Conservation (phyloP, 768 basidiomycete genomes). For the Clitopilus passeckerianus region DNA sequence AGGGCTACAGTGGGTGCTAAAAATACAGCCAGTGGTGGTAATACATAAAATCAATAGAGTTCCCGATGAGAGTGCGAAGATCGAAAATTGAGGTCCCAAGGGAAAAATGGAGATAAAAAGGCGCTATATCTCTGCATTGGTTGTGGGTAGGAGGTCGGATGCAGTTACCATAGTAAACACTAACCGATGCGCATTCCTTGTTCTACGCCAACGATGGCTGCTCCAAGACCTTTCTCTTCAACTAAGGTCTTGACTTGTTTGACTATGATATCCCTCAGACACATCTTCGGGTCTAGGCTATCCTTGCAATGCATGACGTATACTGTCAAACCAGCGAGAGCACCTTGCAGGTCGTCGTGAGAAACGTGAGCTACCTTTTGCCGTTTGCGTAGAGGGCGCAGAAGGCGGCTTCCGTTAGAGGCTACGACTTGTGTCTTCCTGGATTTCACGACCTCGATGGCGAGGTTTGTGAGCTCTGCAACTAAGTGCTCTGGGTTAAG, state of each 20-base stretch:
- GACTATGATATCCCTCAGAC: conserved; percentile 64
- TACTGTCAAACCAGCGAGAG: conserved; percentile 58
- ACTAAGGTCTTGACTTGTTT: conserved; percentile 68
- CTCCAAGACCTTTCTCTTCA: conserved; percentile 57
- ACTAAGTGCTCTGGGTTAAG: conserved; percentile 77
- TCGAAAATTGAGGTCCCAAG: conserved; percentile 7
- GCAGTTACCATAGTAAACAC: conserved; percentile 18
- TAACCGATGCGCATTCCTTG: conserved; percentile 82
- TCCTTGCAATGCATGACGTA: conserved; percentile 90
- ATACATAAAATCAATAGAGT: not conserved
- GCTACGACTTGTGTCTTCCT: conserved; percentile 23
- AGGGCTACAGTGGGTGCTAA: conserved; percentile 33
- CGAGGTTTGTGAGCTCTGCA: conserved; percentile 68
- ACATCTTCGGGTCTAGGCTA: conserved; percentile 42
- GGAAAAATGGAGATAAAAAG: not conserved
- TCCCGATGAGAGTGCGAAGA: not conserved
- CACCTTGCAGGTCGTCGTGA: conserved; percentile 41
- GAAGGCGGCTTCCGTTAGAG: conserved; percentile 10
- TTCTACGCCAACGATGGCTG: conserved; percentile 62
- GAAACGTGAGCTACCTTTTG: conserved; percentile 32
- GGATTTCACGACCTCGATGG: conserved; percentile 55
- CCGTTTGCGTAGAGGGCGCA: conserved; percentile 30
- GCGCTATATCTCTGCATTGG: conserved; percentile 28
- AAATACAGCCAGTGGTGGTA: conserved; percentile 24
- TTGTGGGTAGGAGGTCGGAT: not conserved